Conservation (phyloP, 1,139 yeast species). For the Diutina scorzettiae region DNA sequence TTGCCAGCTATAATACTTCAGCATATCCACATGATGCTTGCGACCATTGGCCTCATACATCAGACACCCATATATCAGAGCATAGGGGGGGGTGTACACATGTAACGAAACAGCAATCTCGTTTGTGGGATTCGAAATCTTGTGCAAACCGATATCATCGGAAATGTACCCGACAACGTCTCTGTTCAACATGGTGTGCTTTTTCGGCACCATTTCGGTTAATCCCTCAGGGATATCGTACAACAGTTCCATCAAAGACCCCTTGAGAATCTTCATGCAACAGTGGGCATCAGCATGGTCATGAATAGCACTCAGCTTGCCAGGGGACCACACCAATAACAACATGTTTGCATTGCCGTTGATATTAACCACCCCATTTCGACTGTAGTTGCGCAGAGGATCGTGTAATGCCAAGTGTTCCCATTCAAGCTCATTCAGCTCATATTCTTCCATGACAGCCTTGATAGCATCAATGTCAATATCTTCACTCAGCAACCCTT, state of each 20-base stretch:
- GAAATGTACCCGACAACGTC: conserved; percentile 56
- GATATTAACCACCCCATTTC: conserved; percentile 58
- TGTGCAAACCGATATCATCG: conserved; percentile 57
- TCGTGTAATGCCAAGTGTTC: conserved; percentile 45
- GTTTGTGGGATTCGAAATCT: conserved; percentile 40
- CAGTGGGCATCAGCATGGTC: conserved; percentile 74
- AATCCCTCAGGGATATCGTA: conserved; percentile 38
- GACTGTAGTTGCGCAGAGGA: conserved; percentile 34
- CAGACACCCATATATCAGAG: conserved; percentile 54
- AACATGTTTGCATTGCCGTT: conserved; percentile 60
- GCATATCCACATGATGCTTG: conserved; percentile 47
- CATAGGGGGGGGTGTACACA: conserved; percentile 71
- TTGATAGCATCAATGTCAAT: conserved; percentile 40
- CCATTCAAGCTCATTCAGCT: conserved; percentile 46
- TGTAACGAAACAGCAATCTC: conserved; percentile 58
- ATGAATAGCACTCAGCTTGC: conserved; percentile 55
- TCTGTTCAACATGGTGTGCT: conserved; percentile 23
- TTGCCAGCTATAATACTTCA: conserved; percentile 52
- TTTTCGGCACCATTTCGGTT: conserved; percentile 17
- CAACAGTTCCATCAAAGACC: conserved; percentile 45
- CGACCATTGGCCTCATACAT: conserved; percentile 45
- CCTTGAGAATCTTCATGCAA: conserved; percentile 53
- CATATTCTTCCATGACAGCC: conserved; percentile 36
- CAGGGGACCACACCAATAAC: conserved; percentile 63
- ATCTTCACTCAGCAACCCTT: conserved; percentile 35